Conservation (phyloP, 2,329 filamentous ascomycete genomes). For the Fusarium dlaminii region DNA sequence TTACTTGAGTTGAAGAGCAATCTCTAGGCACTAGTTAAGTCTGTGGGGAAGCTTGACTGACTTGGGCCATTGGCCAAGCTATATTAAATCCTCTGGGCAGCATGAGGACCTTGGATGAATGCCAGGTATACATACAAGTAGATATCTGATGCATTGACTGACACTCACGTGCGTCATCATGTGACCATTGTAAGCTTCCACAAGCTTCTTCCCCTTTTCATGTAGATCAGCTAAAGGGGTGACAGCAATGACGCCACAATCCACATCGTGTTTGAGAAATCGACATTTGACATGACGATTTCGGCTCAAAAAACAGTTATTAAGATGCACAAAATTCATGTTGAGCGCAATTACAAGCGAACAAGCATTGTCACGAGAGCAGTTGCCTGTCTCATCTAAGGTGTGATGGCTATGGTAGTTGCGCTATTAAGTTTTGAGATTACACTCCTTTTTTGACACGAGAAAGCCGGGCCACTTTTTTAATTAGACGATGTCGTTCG, state of each 20-base stretch:
- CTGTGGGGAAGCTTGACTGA: not conserved
- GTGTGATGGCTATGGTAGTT: not conserved
- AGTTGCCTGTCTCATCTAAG: constrained; percentile 32
- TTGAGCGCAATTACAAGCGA: constrained; percentile 15
- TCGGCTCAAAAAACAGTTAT: constrained; percentile 4
- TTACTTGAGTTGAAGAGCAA: not conserved
- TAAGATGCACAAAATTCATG: constrained; percentile 6
- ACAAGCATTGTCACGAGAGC: constrained; percentile 28
- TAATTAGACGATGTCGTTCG: constrained; percentile 32
- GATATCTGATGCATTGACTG: not conserved
- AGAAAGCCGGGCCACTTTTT: constrained; percentile 35
- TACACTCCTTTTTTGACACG: constrained; percentile 31
- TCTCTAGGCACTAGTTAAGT: not conserved
- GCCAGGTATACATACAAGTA: not conserved
- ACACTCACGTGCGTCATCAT: constrained; percentile 4
- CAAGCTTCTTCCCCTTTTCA: constrained; percentile 11
- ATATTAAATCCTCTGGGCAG: not conserved
- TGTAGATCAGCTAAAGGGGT: constrained; percentile 8
- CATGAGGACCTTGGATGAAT: not conserved
- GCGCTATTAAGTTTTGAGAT: constrained; percentile 30
- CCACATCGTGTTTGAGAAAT: not conserved
- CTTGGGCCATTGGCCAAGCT: not conserved
- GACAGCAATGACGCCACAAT: constrained; percentile 29
- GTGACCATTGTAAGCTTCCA: not conserved
- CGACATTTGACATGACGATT: not conserved